phyloP scores from a whole-genome alignment of 73 alveolate species.

The Symbiodinium pilosum region DNA sequence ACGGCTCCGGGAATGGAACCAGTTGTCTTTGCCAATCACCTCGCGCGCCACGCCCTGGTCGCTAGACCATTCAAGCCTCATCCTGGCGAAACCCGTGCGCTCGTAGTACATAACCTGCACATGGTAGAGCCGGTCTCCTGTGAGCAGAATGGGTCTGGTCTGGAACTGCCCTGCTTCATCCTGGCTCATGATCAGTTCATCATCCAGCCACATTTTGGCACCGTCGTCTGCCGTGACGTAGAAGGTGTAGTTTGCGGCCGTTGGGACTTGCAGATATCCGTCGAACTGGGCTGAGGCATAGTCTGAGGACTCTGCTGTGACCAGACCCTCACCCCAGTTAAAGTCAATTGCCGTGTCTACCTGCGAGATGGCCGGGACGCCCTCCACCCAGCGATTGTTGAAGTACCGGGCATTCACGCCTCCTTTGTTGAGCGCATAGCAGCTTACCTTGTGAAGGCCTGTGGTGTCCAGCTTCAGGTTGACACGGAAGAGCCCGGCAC shows the following conservation, averaged over 20 bases:
- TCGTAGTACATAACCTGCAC: slow-evolving; percentile 87
- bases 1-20: slow-evolving; percentile 36
- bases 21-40: slow-evolving; percentile 67
- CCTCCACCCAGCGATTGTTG: slow-evolving; percentile 98
- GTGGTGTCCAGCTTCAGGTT: slow-evolving; percentile 46
- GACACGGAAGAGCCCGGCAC: slow-evolving; percentile 67
- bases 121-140: slow-evolving; percentile 58
- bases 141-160: slow-evolving; percentile 45
- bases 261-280: slow-evolving; percentile 97
- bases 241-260: slow-evolving; percentile 97
- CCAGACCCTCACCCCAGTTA: slow-evolving; percentile 97
- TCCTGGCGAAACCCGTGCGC: slow-evolving; percentile 77
- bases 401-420: slow-evolving; percentile 98
- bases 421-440: slow-evolving; percentile 96
- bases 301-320: slow-evolving; percentile 97
- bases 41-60: slow-evolving; percentile 57
- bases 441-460: slow-evolving; percentile 56
- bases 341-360: slow-evolving; percentile 97
- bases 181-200: slow-evolving; percentile 95
- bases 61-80: slow-evolving; percentile 83
- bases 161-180: slow-evolving; percentile 68
- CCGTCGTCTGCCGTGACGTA: slow-evolving; percentile 98
- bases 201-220: slow-evolving; percentile 97
- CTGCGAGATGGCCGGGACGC: slow-evolving; percentile 96
- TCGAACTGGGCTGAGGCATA: slow-evolving; percentile 97